Base-by-base conservation (phyloP, 257 asterid species). In the Nicotiana obtusifolia region DNA sequence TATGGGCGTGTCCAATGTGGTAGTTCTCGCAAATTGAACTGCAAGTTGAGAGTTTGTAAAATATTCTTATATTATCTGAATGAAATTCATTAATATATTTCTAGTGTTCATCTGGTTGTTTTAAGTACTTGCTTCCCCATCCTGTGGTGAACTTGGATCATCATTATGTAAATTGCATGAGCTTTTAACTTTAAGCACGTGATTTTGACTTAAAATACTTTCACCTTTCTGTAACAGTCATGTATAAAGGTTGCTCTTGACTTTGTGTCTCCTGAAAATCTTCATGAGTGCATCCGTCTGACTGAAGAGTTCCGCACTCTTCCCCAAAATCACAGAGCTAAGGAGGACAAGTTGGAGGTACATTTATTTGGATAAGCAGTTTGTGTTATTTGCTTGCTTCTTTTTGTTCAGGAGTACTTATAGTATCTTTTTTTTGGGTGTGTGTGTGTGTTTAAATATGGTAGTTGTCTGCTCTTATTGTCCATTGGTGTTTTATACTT, bases 261-360 rank as follows among this genome's bases (percentile, higher is more conserved):
- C 83, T 95, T 95, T 73, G 98, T 95, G 77, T 95, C 99, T 73
- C 99, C 99, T 0, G 98, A 95, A 90, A 95, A 89, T 83, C 88
- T 92, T 77, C 84, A 86, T 30, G 97, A 91, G 86, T 93, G 98
- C 84, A 64, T 93, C 60, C 87, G 92, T 41, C 67, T 93, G 91
- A 88, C 97, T 2, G 89, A 95, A 82, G 95, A 93, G 83, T 93
- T 91, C 71, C 97, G 98, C 20, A 77, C 89, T 64, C 95, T 95
- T 79, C 98, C 99, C 60, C 92, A 88, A 84, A 89, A 90, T 83
- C 99, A 95, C 83, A 82, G 92, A 83, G 97, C 93, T 33, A 95
- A 92, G 83, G 98, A 92, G 83, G 97, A 92, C 88, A 95, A 92
- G 86, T 82, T 93, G 88, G 98, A 92, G 98, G 98, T 93, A 87